Evolutionary conservation across 441 rosid species (phyloP).

Genomic region (Erysimum cheiri): DNA sequence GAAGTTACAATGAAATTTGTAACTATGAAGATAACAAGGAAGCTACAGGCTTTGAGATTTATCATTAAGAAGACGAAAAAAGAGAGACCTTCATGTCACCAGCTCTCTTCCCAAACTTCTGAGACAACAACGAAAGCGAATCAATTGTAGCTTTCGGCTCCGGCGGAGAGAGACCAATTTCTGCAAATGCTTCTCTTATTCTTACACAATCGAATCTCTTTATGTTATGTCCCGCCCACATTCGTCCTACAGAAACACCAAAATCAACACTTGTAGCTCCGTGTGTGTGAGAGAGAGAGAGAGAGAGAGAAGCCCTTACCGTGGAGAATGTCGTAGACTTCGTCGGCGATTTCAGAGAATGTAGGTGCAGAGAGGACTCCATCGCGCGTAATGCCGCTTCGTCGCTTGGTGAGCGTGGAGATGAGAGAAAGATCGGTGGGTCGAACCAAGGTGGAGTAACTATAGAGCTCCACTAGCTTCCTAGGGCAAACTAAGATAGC

Average conservation of each 20-base stretch:
- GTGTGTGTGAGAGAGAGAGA: not conserved
- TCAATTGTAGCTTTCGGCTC: conserved; percentile 79
- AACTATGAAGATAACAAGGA: conserved; percentile 14
- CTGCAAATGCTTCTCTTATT: conserved; percentile 68
- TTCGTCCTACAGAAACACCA: conserved; percentile 56
- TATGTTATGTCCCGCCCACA: conserved; percentile 90
- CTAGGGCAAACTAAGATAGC: conserved; percentile 78
- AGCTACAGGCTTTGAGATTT: conserved; percentile 1
- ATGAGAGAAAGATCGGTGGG: conserved; percentile 70
- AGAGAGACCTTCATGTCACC: conserved; percentile 78
- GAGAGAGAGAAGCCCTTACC: conserved; percentile 44
- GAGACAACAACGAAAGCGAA: conserved; percentile 68
- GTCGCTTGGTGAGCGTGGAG: conserved; percentile 58
- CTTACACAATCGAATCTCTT: conserved; percentile 72
- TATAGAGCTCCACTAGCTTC: conserved; percentile 65
- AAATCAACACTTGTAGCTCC: conserved; percentile 15
- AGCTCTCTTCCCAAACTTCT: conserved; percentile 86
- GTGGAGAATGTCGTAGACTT: conserved; percentile 71
- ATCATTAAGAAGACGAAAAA: not conserved
- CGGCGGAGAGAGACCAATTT: conserved; percentile 60
- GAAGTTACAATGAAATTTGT: not conserved
- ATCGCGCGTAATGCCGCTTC: conserved; percentile 71
- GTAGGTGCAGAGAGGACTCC: conserved; percentile 61
- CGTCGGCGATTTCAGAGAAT: conserved; percentile 64
- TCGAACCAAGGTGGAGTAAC: conserved; percentile 71